Percentiles rank a stretch among this genome's conserved stretches.
These are phyloP conservation scores for Diplodia corticola DNA, from an alignment of 2,329 filamentous ascomycete genomes.

Conservation along the genomic window DNA sequence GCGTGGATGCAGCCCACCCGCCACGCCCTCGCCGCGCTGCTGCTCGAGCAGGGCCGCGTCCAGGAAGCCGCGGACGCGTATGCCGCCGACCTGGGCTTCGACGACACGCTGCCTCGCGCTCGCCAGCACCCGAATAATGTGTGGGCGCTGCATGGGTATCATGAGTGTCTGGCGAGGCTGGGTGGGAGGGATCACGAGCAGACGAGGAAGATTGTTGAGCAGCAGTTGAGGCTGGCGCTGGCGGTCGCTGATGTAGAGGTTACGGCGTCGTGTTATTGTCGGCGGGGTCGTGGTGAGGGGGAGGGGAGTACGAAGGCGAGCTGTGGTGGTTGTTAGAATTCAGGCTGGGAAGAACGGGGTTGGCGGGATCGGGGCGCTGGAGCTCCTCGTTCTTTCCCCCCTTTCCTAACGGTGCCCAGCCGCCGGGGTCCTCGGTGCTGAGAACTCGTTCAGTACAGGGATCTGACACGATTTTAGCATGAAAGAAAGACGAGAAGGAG, in stretches of 20 bases:
- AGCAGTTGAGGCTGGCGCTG: slow-evolving; percentile 54
- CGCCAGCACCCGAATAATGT: slow-evolving; percentile 71
- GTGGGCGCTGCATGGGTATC: slow-evolving; percentile 72
- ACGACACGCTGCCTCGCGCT: slow-evolving; percentile 59
- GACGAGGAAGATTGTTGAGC: slow-evolving; percentile 46
- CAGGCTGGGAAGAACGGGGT: not conserved
- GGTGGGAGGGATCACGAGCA: slow-evolving; percentile 48
- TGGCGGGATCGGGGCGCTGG: not conserved
- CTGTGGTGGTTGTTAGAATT: not conserved
- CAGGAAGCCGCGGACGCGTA: slow-evolving; percentile 42
- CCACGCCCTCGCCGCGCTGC: slow-evolving; percentile 68
- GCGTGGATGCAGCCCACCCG: slow-evolving; percentile 76
- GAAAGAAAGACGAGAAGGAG: no score
- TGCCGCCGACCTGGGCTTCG: slow-evolving; percentile 44
- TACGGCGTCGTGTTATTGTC: slow-evolving; percentile 60
- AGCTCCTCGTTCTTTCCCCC: not conserved
- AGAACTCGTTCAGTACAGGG: no score
- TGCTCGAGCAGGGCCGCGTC: slow-evolving; percentile 63
- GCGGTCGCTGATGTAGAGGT: slow-evolving; percentile 62
- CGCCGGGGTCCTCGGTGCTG: no score
- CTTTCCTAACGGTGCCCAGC: no score
- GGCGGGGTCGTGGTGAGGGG: not conserved
- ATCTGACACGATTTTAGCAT: no score
- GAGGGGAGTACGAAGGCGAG: not conserved
- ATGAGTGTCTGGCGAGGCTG: slow-evolving; percentile 65